phyloP scores from a whole-genome alignment of 331 rosid genomes.

The Arachis monticola region DNA sequence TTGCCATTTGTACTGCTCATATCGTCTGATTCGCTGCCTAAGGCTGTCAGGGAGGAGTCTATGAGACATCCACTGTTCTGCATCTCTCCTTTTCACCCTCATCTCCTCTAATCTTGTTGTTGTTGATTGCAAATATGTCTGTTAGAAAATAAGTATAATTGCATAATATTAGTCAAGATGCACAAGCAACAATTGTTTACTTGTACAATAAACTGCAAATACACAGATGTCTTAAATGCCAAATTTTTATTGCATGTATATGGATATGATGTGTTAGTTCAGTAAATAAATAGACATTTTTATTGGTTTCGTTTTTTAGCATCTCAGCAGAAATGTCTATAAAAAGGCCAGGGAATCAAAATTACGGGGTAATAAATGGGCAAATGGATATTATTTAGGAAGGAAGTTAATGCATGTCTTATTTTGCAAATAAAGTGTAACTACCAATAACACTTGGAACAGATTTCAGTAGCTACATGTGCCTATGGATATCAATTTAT shows the following conservation, averaged over 20 bases:
- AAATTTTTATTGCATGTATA: neutral
- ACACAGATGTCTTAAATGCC: neutral
- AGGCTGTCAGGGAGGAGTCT: slow-evolving; percentile 68
- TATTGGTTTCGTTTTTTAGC: neutral
- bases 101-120: slow-evolving; percentile 77
- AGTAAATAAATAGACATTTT: neutral
- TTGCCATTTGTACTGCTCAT: slow-evolving; percentile 81
- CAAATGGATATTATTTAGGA: neutral
- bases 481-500: slow-evolving; percentile 8
- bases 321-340: neutral
- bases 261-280: neutral
- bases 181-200: neutral
- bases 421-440: neutral
- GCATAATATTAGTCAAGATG: neutral
- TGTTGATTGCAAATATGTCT: slow-evolving; percentile 77
- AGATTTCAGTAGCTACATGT: slow-evolving; percentile 3
- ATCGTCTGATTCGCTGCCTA: slow-evolving; percentile 68
- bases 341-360: neutral
- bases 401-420: neutral
- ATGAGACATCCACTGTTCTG: slow-evolving; percentile 88
- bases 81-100: slow-evolving; percentile 81
- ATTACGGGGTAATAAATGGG: neutral
- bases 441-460: neutral
- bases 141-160: slow-evolving; percentile 43
- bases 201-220: no score